Evolutionary conservation across 192 early-diverging fungal genomes (phyloP), one percentile per base, ranked within the genome.

Genomic region (Umbelopsis ramanniana): DNA sequence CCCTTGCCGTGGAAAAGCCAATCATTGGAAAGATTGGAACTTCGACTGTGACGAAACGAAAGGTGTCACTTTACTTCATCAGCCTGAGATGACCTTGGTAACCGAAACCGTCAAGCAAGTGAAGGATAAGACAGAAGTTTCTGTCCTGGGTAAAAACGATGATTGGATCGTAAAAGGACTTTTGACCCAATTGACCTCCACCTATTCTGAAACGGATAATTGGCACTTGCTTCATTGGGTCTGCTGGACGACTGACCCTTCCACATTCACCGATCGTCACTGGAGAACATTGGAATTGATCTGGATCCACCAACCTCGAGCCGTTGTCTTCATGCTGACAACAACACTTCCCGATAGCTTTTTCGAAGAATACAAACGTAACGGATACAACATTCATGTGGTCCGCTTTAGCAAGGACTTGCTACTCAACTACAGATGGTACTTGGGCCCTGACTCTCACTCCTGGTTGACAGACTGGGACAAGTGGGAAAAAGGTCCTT

Each of bases 191-290:
- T 73, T 76, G 17, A 84, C 83, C 35, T 86, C 85, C 23, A 70
- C 83, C 69, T 88, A 86, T 72, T 86, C 87, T 4, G 75, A 81
- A n/a, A 76, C 78, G 6, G 83, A 88, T n/a, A 74, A 83, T 24
- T 88, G 87, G 87, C 76, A 83, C 47, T 71, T 82, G 63, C 47
- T 88, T 17, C 84, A 88, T 68, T 88, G 87, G 87, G 81, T 84
- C 0, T 84, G 81, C 22, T 88, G 87, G 87, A 86, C 85, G 5
- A 86, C 83, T 0, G 82, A 86, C 53, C 81, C 82, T 8, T 72
- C 73, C 0, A 86, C 85, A 6, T 88, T 86, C 74, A 78, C 76
- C 12, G 77, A 83, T 37, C 82, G 87, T 10, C 87, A 88, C 60
- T 88, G 79, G 75, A 76, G 83, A 35, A 82, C 87, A 0, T 76